A percentile compares a stretch with the other conserved stretches of the same genome.
phyloP scores from a whole-genome alignment of 768 basidiomycete species.

The Russula vinacea region DNA sequence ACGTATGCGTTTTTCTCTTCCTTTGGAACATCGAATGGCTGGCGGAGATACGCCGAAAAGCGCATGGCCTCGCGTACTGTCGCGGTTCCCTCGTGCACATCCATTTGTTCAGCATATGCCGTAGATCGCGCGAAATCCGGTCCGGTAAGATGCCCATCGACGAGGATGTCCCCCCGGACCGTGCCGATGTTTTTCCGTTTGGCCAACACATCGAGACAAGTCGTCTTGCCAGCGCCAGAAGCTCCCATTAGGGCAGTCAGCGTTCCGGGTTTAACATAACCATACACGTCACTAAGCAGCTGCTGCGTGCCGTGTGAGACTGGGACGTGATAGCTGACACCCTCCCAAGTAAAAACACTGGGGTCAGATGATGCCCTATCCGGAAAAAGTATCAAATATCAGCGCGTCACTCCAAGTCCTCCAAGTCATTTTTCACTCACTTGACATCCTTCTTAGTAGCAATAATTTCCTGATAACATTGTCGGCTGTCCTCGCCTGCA shows the following conservation, averaged over 20 bases:
- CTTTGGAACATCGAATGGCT: conserved; percentile 61
- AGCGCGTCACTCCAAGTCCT: not conserved
- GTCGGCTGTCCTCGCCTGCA: conserved; percentile 28
- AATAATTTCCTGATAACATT: not conserved
- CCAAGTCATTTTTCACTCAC: conserved; percentile 1
- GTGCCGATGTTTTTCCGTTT: conserved; percentile 72
- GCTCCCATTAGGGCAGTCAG: conserved; percentile 88
- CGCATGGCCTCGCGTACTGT: conserved; percentile 83
- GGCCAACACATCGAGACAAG: conserved; percentile 69
- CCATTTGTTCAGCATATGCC: conserved; percentile 58
- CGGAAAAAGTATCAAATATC: not conserved
- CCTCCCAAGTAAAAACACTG: conserved; percentile 79
- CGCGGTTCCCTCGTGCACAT: conserved; percentile 77
- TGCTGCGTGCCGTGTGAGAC: conserved; percentile 56
- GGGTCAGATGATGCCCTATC: conserved; percentile 25
- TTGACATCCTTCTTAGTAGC: not conserved
- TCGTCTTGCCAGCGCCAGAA: conserved; percentile 73
- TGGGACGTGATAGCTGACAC: conserved; percentile 73
- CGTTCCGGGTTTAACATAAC: conserved; percentile 84
- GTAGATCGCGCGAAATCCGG: conserved; percentile 44
- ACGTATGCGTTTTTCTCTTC: conserved; percentile 78
- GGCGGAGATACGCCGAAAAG: conserved; percentile 82
- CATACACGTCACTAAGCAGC: conserved; percentile 71
- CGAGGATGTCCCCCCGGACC: conserved; percentile 58
- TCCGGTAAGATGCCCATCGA: conserved; percentile 61